Evolutionary conservation across 2,329 filamentous ascomycete genomes (phyloP), one percentile per base, ranked within the genome.

Genomic region (Venturia oleaginea): DNA sequence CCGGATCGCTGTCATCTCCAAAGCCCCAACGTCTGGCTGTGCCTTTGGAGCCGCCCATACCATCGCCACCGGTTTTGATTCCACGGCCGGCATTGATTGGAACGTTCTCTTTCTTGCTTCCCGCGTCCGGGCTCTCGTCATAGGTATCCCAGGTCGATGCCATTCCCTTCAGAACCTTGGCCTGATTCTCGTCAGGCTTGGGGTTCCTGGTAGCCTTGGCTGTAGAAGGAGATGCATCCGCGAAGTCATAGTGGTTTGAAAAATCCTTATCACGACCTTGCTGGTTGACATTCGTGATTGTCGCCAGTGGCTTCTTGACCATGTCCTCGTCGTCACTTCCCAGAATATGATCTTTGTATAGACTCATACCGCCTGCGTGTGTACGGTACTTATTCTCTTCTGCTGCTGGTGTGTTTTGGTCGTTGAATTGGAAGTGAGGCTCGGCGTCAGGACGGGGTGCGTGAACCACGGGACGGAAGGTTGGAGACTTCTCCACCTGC

Each of bases 361-460:
- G 80, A 34, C 84, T 82, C 54, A 88, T 78, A 7, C 87, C 87
- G 65, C 84, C 85, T 75, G 91, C 91, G 65, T 86, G 82, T 43
- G 76, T 81, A 62, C 80, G 80, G 32, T 64, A 66, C 57, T 74
- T 71, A 62, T 70, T 70, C 54, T 78, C 76, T 64, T 82, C 79
- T 8, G 78, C 81, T 19, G 80, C 77, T 61, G 84, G 83, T 40
- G 83, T 83, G 60, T 84, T 86, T 64, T 92, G 87, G 72, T 97
- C 92, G 63, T 84, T 80, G 70, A 97, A 84, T 67, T 94, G 86
- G 72, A 96, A 97, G 75, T 97, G 91, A 1, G 86, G 78, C 72
- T 92, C 86, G 22, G 89, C 87, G 70, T 95, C 90, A 51, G 86
- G 90, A 66, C 93, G 90, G 43, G 89, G 82, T 73, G 89, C 89